Base-by-base conservation (phyloP, 768 basidiomycete genomes). In the Mycena capillaripes region DNA sequence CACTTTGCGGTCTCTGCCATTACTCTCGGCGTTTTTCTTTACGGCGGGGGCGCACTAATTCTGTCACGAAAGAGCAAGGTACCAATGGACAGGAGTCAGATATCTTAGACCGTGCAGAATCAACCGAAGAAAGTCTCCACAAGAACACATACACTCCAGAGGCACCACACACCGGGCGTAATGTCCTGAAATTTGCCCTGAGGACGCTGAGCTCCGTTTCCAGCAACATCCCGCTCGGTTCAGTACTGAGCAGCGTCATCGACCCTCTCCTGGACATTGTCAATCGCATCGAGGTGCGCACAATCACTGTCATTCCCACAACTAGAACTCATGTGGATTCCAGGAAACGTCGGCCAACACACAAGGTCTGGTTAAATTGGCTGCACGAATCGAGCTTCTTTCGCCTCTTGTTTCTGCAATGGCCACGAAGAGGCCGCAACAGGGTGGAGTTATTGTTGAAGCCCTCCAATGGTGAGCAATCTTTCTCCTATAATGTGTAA, bases 261-360 rank as follows among this genome's bases (percentile, higher is more conserved):
- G 69, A 44, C n/a, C 53, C 69, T 9, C 52, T 70, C 11, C 29
- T 70, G 21, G 50, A 29, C 21, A 63, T 70, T 6, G 17, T 29
- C 3, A 29, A 44, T 25, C 69, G 59, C 34, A 46, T 70, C 27
- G 69, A 62, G 21, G 69, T 70, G 34, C 11, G 52, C 19, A 40
- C n/a, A 40, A 34, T 55, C 21, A 29, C 17, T 27, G 21, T 21
- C 17, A 30, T n/a, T 27, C 38, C 8, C 46, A 29, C 38, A 16
- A 23, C 29, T 14, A 8, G 3, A 34, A 6, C n/a, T 29, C 8
- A 34, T 10, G 9, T 19, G 17, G 32, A 14, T 25, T 55, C 27
- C 25, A 70, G 69, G 55, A 48, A 58, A 34, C 53, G 14, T 59
- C 70, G 30, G n/a, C n/a, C n/a, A n/a, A n/a, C n/a, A n/a, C n/a